Percentiles rank a stretch among this genome's conserved stretches.
phyloP scores from a whole-genome alignment of 805 yeast species.

The Ogataea glucozyma region DNA sequence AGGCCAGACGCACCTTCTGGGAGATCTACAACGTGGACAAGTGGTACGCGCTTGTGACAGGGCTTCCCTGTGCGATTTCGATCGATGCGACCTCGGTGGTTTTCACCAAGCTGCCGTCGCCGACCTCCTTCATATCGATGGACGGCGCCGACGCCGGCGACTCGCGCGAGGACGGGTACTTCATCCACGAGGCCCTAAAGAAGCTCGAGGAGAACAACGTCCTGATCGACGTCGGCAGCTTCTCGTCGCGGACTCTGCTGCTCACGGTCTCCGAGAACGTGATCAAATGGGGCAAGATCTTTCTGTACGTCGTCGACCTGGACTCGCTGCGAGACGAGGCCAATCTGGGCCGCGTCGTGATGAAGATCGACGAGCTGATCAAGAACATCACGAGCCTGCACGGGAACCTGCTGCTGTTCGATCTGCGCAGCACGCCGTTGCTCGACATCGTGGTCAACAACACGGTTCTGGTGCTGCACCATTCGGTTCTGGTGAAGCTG shows the following conservation, averaged over 20 bases:
- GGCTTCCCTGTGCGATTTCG: conserved; percentile 33
- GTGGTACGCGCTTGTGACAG: conserved; percentile 35
- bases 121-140: conserved; percentile 27
- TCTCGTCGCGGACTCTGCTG: conserved; percentile 29
- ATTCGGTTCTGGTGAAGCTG: conserved; percentile 30
- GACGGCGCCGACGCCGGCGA: conserved; percentile 3
- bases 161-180: conserved; percentile 16
- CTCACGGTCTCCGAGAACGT: conserved; percentile 35
- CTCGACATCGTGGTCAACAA: conserved; percentile 29
- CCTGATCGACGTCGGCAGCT: conserved; percentile 29
- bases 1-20: conserved; percentile 36
- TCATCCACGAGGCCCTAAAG: conserved; percentile 34
- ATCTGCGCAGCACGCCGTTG: conserved; percentile 27
- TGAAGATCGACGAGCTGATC: conserved; percentile 30
- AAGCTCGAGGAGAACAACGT: conserved; percentile 31
- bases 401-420: conserved; percentile 30
- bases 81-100: conserved; percentile 30
- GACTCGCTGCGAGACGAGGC: conserved; percentile 24
- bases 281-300: conserved; percentile 35
- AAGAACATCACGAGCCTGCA: conserved; percentile 30
- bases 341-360: conserved; percentile 21
- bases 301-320: conserved; percentile 31
- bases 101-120: conserved; percentile 34
- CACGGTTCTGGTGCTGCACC: conserved; percentile 31
- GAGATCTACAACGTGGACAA: conserved; percentile 32